These are phyloP conservation scores for Camelina neglecta DNA, from an alignment of 345 rosid species.

Conservation along the genomic window DNA sequence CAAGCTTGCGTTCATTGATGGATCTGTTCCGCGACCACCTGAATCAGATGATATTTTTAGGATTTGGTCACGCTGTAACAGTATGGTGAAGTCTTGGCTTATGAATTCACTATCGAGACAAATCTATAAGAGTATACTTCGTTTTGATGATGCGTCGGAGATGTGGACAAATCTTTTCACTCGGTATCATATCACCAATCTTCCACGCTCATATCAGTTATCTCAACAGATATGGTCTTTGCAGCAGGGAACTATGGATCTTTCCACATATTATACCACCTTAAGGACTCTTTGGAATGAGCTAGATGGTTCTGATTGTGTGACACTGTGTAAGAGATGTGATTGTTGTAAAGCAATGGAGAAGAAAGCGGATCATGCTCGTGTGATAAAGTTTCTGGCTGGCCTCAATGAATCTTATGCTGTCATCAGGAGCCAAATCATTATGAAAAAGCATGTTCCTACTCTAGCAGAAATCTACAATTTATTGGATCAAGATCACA, in stretches of 20 bases:
- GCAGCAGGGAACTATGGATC: not conserved
- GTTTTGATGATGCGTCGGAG: too few relatives aligned
- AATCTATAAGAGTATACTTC: too few relatives aligned
- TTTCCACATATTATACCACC: not conserved
- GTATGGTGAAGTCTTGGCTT: too few relatives aligned
- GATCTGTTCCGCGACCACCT: too few relatives aligned
- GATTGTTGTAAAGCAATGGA: not conserved
- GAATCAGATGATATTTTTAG: too few relatives aligned
- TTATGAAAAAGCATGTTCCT: not conserved
- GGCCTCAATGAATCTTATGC: not conserved
- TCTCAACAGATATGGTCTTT: not conserved
- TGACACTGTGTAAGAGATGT: not conserved
- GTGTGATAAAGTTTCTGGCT: not conserved
- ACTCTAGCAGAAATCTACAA: not conserved
- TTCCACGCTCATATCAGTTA: not conserved
- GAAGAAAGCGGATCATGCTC: rapidly evolving
- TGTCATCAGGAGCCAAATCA: not conserved
- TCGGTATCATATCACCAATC: too few relatives aligned
- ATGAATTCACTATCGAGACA: too few relatives aligned
- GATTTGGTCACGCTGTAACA: too few relatives aligned
- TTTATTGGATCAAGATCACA: not conserved
- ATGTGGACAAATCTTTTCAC: too few relatives aligned
- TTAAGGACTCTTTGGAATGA: not conserved
- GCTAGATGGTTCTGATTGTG: not conserved
- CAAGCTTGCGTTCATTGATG: too few relatives aligned